A percentile compares a stretch with the other conserved stretches of the same genome.
phyloP scores from a whole-genome alignment of 352 stramenopile genomes.

The Phytophthora hibernalis region DNA sequence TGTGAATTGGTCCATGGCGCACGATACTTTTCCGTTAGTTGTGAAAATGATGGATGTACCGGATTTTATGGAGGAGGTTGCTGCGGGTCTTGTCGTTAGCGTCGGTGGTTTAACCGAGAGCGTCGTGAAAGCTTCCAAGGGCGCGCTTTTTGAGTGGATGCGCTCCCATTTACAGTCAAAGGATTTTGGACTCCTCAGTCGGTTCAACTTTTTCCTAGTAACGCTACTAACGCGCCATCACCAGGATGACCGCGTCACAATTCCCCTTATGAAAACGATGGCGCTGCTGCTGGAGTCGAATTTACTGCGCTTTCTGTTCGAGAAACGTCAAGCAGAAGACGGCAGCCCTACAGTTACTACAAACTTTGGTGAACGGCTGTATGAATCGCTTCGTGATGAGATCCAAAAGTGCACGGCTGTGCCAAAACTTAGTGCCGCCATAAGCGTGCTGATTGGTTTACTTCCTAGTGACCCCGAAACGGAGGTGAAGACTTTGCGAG shows the following conservation, averaged over 20 bases:
- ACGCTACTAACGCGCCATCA: conserved; percentile 64
- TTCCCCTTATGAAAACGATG: conserved; percentile 90
- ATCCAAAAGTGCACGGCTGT: conserved; percentile 69
- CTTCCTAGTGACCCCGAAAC: conserved; percentile 69
- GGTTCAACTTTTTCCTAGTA: conserved; percentile 77
- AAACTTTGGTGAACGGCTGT: conserved; percentile 70
- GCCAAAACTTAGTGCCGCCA: conserved; percentile 71
- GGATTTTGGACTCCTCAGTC: conserved; percentile 69
- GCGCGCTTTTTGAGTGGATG: conserved; percentile 69
- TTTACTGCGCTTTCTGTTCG: conserved; percentile 66
- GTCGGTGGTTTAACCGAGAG: conserved; percentile 96
- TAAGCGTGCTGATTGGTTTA: conserved; percentile 77
- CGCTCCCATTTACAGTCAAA: conserved; percentile 54
- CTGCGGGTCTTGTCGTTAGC: conserved; percentile 93
- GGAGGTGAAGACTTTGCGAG: conserved; percentile 63
- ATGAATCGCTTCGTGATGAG: conserved; percentile 70
- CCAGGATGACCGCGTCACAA: conserved; percentile 81
- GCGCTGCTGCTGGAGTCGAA: conserved; percentile 75
- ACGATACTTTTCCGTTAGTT: conserved; percentile 93
- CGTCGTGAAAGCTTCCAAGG: conserved; percentile 87
- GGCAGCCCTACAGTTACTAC: conserved; percentile 19
- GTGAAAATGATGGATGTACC: conserved; percentile 88
- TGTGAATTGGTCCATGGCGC: conserved; percentile 84
- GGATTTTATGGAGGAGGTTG: conserved; percentile 84
- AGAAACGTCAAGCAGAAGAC: conserved; percentile 40